These are phyloP conservation scores for Sideroxylon spinosum DNA, from an alignment of 179 eudicot species.

Conservation along the genomic window DNA sequence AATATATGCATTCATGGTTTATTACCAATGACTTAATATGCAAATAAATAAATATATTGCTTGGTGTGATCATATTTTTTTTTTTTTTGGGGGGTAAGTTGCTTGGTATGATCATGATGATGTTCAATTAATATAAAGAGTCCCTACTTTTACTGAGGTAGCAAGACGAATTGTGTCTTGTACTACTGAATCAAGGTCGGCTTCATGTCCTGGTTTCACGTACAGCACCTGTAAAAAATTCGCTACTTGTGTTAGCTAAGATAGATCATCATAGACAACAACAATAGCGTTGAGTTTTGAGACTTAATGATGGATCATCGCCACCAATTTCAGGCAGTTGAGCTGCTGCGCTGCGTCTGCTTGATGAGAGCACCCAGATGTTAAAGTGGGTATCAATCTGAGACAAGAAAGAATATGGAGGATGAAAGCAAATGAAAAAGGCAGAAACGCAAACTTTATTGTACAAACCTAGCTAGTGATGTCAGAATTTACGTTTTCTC, in stretches of 20 bases:
- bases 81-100: too few species aligned
- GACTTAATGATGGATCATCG: constrained; percentile 82
- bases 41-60: too few species aligned
- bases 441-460: neutral
- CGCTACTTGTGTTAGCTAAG: too few species aligned
- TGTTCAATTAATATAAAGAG: too few species aligned
- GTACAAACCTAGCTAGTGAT: too few species aligned
- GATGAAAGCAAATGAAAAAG: neutral
- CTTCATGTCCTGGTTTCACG: constrained; percentile 80
- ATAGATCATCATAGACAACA: too few species aligned
- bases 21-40: too few species aligned
- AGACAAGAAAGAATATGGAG: neutral
- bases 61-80: too few species aligned
- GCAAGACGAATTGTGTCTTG: constrained; percentile 78
- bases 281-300: neutral
- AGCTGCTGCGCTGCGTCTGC: constrained; percentile 31
- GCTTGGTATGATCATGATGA: too few species aligned
- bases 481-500: too few species aligned
- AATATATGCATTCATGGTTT: too few species aligned
- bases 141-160: constrained; percentile 53
- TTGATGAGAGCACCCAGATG: constrained; percentile 66
- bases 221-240: constrained; percentile 64
- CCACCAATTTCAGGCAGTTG: constrained; percentile 65
- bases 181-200: constrained; percentile 65
- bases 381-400: constrained; percentile 63